These are phyloP conservation scores for Penicillium sp. DNA, from an alignment of 2,329 filamentous ascomycete species.

Conservation along the genomic window DNA sequence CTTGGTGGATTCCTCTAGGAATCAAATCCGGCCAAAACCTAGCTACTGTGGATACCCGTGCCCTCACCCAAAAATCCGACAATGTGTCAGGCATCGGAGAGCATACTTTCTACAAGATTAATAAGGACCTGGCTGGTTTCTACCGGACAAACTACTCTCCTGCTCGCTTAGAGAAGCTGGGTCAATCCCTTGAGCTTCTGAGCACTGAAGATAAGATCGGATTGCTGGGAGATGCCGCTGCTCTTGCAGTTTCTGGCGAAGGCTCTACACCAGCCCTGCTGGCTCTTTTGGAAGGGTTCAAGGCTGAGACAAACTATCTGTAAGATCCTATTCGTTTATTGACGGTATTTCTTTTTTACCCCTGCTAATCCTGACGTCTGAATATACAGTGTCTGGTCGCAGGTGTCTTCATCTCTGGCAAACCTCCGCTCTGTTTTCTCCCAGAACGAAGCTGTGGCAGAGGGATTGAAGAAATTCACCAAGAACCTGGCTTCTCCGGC, in stretches of 20 bases:
- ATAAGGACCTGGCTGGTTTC: conserved; percentile 83
- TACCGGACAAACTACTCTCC: conserved; percentile 93
- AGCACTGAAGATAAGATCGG: conserved; percentile 89
- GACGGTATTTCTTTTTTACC: neutral
- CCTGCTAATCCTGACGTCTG: conserved; percentile 17
- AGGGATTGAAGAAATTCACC: conserved; percentile 74
- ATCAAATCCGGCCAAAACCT: conserved; percentile 73
- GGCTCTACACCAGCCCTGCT: conserved; percentile 79
- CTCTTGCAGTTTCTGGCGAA: conserved; percentile 84
- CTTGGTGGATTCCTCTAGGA: conserved; percentile 93
- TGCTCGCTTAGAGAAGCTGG: conserved; percentile 76
- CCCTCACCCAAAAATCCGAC: conserved; percentile 74
- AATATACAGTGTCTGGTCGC: conserved; percentile 69
- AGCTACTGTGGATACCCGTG: conserved; percentile 62
- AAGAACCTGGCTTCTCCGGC: conserved; percentile 74
- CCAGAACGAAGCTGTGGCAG: conserved; percentile 69
- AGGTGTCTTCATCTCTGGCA: conserved; percentile 74
- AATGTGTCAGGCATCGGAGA: conserved; percentile 67
- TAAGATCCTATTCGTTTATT: conserved; percentile 25
- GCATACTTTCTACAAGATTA: conserved; percentile 89
- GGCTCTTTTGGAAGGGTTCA: conserved; percentile 81
- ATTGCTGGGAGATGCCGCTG: conserved; percentile 83
- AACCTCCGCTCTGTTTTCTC: conserved; percentile 83
- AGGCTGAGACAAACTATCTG: conserved; percentile 77
- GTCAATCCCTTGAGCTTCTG: conserved; percentile 72